phyloP scores from a whole-genome alignment of 2,329 filamentous ascomycete species.

The Alternaria brassicae region DNA sequence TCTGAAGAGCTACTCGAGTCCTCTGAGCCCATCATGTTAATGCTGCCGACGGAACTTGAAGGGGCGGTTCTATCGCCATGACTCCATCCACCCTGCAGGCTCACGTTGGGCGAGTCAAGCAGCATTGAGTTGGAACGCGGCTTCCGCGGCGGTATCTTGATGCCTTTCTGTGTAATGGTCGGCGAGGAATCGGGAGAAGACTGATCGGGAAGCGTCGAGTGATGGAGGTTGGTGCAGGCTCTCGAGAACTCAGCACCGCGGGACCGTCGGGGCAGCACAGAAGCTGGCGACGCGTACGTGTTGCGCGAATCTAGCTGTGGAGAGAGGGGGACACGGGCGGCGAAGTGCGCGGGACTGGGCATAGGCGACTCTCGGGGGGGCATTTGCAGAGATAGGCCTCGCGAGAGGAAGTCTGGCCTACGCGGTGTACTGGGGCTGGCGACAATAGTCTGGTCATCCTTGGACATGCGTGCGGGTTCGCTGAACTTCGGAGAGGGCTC shows the following conservation, averaged over 20 bases:
- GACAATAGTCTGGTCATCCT: slow-evolving; percentile 55
- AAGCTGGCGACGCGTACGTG: slow-evolving; percentile 81
- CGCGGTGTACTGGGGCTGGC: slow-evolving; percentile 68
- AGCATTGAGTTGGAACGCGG: slow-evolving; percentile 49
- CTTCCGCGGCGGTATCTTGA: slow-evolving; percentile 65
- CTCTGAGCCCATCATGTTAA: slow-evolving; percentile 80
- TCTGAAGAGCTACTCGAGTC: slow-evolving; percentile 75
- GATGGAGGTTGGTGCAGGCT: slow-evolving; percentile 91
- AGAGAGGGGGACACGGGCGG: slow-evolving; percentile 73
- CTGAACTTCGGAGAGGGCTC: slow-evolving; percentile 56
- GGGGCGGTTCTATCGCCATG: slow-evolving; percentile 53
- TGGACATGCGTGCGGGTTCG: slow-evolving; percentile 49
- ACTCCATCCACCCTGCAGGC: slow-evolving; percentile 69
- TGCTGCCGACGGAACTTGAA: slow-evolving; percentile 82
- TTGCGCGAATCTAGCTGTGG: slow-evolving; percentile 86
- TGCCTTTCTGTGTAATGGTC: slow-evolving; percentile 73
- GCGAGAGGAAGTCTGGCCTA: slow-evolving; percentile 67
- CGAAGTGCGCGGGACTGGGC: slow-evolving; percentile 58
- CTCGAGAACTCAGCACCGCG: slow-evolving; percentile 92
- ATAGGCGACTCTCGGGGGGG: slow-evolving; percentile 60
- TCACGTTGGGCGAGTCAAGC: slow-evolving; percentile 70
- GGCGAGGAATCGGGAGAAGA: slow-evolving; percentile 91
- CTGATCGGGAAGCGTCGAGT: slow-evolving; percentile 89
- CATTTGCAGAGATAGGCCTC: slow-evolving; percentile 75
- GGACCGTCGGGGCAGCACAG: slow-evolving; percentile 86